phyloP scores from a whole-genome alignment of 768 basidiomycete genomes.

The Dentipellis fragilis region DNA sequence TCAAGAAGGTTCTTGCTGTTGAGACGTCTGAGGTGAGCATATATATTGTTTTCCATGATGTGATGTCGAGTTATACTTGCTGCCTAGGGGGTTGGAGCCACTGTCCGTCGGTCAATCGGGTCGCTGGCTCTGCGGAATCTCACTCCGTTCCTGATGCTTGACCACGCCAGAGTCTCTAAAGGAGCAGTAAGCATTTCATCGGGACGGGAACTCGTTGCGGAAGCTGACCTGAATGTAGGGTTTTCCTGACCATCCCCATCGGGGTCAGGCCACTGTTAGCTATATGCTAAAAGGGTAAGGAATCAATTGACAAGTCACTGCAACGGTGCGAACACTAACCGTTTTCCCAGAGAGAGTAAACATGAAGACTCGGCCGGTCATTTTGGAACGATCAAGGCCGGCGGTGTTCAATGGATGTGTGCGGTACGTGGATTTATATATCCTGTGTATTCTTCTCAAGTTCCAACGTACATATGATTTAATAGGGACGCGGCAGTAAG shows the following conservation, averaged over 20 bases:
- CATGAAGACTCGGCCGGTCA: constrained; percentile 94
- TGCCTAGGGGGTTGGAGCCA: constrained; percentile 64
- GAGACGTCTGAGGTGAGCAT: constrained; percentile 56
- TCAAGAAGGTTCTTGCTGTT: constrained; percentile 68
- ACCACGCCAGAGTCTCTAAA: constrained; percentile 63
- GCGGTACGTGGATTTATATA: constrained; percentile 36
- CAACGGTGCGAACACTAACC: too few species aligned
- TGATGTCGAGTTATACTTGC: too few species aligned
- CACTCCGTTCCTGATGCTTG: constrained; percentile 86
- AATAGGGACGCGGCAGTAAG: constrained; percentile 46
- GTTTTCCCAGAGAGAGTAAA: constrained; percentile 38
- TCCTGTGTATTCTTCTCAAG: neutral
- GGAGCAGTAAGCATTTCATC: constrained; percentile 46
- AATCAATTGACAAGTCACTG: neutral
- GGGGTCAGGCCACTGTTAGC: constrained; percentile 82
- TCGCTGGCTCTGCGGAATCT: constrained; percentile 63
- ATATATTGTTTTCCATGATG: too few species aligned
- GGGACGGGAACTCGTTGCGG: neutral
- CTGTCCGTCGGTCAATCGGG: constrained; percentile 83
- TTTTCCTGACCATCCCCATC: constrained; percentile 90
- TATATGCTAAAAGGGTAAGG: constrained; percentile 79
- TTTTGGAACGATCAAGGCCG: constrained; percentile 61
- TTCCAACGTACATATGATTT: neutral
- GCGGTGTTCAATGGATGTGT: constrained; percentile 95
- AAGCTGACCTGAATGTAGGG: constrained; percentile 33